Evolutionary conservation across 148 eudicot genomes (phyloP).

Genomic region (Diospyros lotus): DNA sequence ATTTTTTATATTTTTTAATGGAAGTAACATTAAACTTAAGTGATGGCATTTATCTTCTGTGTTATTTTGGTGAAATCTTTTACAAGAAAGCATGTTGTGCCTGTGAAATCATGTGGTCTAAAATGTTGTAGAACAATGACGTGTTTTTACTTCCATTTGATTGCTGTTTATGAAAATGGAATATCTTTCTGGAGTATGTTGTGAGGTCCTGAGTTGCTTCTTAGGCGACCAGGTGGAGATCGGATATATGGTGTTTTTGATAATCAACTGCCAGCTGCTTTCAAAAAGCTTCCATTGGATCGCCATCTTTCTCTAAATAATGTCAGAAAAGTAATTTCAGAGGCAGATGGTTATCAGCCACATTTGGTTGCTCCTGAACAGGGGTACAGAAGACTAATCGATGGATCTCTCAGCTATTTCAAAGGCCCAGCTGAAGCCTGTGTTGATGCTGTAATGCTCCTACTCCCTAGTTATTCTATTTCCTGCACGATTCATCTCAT

Average conservation of each 20-base stretch:
- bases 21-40: no score
- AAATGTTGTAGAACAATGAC: no score
- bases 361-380: constrained; percentile 34
- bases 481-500: no score
- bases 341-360: constrained; percentile 36
- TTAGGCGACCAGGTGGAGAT: constrained; percentile 31
- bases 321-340: constrained; percentile 27
- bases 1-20: no score
- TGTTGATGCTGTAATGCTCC: constrained; percentile 22
- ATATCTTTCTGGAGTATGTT: no score
- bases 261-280: constrained; percentile 32
- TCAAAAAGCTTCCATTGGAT: constrained; percentile 29
- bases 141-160: no score
- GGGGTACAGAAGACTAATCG: constrained; percentile 31
- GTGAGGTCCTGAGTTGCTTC: no score
- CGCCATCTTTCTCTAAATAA: constrained; percentile 26
- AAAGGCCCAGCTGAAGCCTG: constrained; percentile 27
- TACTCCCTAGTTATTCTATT: no score
- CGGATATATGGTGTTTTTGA: constrained; percentile 27
- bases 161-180: not conserved
- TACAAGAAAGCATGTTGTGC: no score
- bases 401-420: constrained; percentile 17
- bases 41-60: no score
- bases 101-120: no score
- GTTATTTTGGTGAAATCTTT: no score